Conservation (phyloP, 768 basidiomycete genomes). For the Vararia minispora region DNA sequence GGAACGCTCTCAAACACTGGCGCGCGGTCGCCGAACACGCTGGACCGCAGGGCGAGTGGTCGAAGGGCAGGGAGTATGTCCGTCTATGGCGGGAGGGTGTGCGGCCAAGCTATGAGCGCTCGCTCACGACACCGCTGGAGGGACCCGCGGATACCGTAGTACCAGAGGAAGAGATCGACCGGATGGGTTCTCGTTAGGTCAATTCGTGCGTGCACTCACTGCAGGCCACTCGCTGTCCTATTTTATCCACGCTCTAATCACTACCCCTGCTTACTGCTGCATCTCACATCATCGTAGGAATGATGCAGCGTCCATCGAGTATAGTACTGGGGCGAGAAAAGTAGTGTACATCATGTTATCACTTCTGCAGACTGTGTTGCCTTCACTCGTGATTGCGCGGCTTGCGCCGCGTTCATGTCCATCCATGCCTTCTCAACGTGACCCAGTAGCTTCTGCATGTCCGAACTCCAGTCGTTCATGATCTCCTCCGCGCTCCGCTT, state of each 20-base stretch:
- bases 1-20: constrained; percentile 67
- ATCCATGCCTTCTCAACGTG: constrained; percentile 99
- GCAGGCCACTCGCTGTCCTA: not conserved
- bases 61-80: constrained; percentile 63
- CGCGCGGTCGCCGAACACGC: constrained; percentile 32
- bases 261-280: no score
- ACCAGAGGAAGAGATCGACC: no score
- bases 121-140: constrained; percentile 30
- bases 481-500: constrained; percentile 83
- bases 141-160: constrained; percentile 3
- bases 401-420: constrained; percentile 86
- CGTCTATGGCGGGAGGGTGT: constrained; percentile 62
- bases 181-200: not conserved
- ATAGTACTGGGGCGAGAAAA: not conserved
- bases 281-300: no score
- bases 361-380: constrained; percentile 18
- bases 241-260: no score
- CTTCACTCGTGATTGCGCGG: constrained; percentile 60
- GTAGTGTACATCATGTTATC: not conserved
- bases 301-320: no score
- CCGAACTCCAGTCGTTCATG: constrained; percentile 97
- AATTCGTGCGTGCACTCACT: not conserved
- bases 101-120: constrained; percentile 53
- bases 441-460: constrained; percentile 86
- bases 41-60: constrained; percentile 41